Percentiles rank a stretch among this genome's conserved stretches.
These are phyloP conservation scores for Prosopis cineraria DNA, from an alignment of 306 rosid species.

Conservation along the genomic window DNA sequence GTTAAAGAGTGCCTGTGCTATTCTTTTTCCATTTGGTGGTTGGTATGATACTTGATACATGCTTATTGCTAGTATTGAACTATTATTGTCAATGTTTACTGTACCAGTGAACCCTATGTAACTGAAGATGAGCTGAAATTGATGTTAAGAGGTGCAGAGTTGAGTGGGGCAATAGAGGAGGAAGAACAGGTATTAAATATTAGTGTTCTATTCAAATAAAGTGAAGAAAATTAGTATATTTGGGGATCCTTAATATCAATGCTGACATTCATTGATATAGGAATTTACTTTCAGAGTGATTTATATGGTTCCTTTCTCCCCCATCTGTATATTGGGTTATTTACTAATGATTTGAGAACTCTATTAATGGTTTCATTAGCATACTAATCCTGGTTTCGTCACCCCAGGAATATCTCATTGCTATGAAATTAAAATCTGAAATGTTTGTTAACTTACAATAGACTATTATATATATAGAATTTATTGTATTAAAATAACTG, in stretches of 20 bases:
- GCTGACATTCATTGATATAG: not conserved
- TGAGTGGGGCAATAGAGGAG: constrained; percentile 99
- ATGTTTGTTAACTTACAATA: not conserved
- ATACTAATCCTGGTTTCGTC: not conserved
- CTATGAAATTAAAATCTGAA: not conserved
- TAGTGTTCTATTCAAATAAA: constrained; percentile 5
- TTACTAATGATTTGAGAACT: not conserved
- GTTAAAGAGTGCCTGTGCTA: constrained; percentile 2
- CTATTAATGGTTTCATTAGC: not conserved
- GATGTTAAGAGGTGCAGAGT: constrained; percentile 98
- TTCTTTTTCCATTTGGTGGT: not conserved
- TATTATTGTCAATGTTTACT: constrained; percentile 18
- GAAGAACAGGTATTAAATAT: constrained; percentile 89
- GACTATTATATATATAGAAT: not conserved
- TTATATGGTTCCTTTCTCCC: not conserved
- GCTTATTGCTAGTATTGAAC: constrained; percentile 9
- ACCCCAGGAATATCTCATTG: not conserved
- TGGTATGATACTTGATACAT: constrained; percentile 1
- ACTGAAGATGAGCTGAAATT: constrained; percentile 96
- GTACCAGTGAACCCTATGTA: constrained; percentile 90
- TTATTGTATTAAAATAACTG: not conserved
- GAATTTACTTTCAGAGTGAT: not conserved
- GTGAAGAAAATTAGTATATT: not conserved
- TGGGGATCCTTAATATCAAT: not conserved
- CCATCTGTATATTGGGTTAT: not conserved